Percentiles rank a stretch among this genome's conserved stretches.
phyloP scores from a whole-genome alignment of 257 asterid genomes.

The Solanum rostratum region DNA sequence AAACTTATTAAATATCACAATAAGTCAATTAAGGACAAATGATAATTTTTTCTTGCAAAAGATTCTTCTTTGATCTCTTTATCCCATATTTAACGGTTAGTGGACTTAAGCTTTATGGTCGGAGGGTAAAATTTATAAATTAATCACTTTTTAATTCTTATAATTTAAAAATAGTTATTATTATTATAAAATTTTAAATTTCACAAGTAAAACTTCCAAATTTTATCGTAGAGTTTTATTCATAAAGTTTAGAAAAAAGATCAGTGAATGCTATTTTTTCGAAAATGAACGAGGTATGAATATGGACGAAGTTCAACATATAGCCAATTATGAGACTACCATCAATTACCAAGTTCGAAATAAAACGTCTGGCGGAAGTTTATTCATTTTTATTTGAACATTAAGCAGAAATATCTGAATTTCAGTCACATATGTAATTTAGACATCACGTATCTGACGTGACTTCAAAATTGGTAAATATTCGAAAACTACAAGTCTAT shows the following conservation, averaged over 20 bases:
- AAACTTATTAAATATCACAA: neutral
- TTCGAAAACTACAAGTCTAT: too few relatives aligned
- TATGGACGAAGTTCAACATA: neutral
- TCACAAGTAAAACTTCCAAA: neutral
- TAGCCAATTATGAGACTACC: neutral
- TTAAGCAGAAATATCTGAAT: neutral
- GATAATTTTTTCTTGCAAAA: neutral
- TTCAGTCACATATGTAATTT: neutral
- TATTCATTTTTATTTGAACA: neutral
- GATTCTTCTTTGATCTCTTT: neutral
- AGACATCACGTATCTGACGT: neutral
- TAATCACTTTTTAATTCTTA: neutral
- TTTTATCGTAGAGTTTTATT: neutral
- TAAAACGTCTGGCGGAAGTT: neutral
- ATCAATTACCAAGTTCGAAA: neutral
- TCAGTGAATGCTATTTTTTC: neutral
- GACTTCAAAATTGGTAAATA: neutral
- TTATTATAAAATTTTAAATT: neutral
- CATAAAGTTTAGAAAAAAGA: neutral
- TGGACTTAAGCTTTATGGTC: constrained; percentile 16
- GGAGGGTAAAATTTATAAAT: constrained; percentile 5
- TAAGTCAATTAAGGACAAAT: neutral
- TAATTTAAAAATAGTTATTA: neutral
- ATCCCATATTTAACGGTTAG: constrained; percentile 15
- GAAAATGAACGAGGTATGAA: neutral